Evolutionary conservation across 495 filamentous ascomycete species (phyloP), one percentile per base, ranked within the genome.

Genomic region (Hypoxylon cercidicola): DNA sequence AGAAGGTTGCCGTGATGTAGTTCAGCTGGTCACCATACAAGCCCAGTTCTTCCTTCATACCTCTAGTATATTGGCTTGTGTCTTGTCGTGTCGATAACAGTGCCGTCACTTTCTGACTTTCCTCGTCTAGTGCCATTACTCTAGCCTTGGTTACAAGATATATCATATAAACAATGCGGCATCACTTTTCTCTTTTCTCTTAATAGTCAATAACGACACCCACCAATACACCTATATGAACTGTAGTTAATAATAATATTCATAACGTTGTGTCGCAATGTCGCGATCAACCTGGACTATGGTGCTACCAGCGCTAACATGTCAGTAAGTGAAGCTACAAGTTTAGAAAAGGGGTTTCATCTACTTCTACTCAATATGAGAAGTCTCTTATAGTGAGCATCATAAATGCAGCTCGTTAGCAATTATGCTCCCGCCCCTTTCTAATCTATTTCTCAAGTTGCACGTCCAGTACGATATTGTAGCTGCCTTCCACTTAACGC

Each of bases 1-100:
- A 75, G 57, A 75, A 77, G n/a, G 69, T 69, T 8, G 72, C 69
- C 1, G 68, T 76, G 35, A 77, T 73, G 21, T 76, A 77, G 54
- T 76, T 76, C 30, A 77, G 28, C 47, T 74, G 53, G 40, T 73
- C 65, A 6, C 72, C 72, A 4, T 69, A 28, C 48, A 74, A 52
- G 15, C 65, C 61, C 9, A 74, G 61, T 13, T 74, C 70, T 50
- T 74, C 72, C 43, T 71, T 73, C 72, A 74, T 74, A 10, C 72
- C 72, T 25, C 55, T 53, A 10, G 8, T 55, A 23, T 48, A 23
- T 15, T 40, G 50, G 21, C 12, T 25, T 10, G 20, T 1, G 20
- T 51, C 39, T 5, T 55, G 41, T 16, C 12, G 55, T 40, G 45
- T n/a, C 13, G 46, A 45, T 16, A 28, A 50, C 28, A 15, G 25